Evolutionary conservation across 116 monocot species (phyloP).

Genomic region (Zostera marina): DNA sequence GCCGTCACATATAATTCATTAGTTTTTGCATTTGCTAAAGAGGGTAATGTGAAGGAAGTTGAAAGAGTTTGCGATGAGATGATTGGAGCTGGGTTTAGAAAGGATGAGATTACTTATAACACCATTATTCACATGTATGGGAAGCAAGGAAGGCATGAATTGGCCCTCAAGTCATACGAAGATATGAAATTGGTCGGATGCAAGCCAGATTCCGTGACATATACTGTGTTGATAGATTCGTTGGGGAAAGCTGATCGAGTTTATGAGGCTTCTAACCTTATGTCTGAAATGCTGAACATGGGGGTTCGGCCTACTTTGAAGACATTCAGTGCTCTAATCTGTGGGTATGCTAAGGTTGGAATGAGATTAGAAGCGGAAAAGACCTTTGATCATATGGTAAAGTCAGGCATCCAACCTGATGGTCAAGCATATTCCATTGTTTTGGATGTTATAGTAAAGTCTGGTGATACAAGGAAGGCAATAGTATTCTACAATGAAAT

Average conservation of each 20-base stretch:
- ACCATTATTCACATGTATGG: slow-evolving; percentile 97
- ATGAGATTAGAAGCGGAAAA: slow-evolving; percentile 64
- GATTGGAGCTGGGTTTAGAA: slow-evolving; percentile 56
- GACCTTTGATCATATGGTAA: slow-evolving; percentile 65
- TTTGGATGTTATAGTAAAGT: slow-evolving; percentile 51
- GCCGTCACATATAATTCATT: slow-evolving; percentile 90
- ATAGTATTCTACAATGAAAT: slow-evolving; percentile 58
- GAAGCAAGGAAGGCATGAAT: slow-evolving; percentile 50
- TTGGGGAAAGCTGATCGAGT: slow-evolving; percentile 61
- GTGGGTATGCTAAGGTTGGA: slow-evolving; percentile 80
- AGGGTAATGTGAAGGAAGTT: slow-evolving; percentile 31
- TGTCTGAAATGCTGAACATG: slow-evolving; percentile 57
- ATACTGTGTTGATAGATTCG: slow-evolving; percentile 86
- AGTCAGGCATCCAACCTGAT: slow-evolving; percentile 72
- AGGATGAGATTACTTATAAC: slow-evolving; percentile 92
- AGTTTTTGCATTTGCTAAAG: slow-evolving; percentile 70
- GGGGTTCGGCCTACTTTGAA: slow-evolving; percentile 61
- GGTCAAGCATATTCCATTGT: slow-evolving; percentile 64
- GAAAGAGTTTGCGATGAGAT: slow-evolving; percentile 58
- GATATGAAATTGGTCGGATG: slow-evolving; percentile 62
- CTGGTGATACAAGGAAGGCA: slow-evolving; percentile 39
- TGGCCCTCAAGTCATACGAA: slow-evolving; percentile 38
- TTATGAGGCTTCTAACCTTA: slow-evolving; percentile 50
- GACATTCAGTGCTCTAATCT: slow-evolving; percentile 76
- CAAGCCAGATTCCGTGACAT: slow-evolving; percentile 76